phyloP scores from a whole-genome alignment of 164 flowering plant species.

The Umbellularia californica region DNA sequence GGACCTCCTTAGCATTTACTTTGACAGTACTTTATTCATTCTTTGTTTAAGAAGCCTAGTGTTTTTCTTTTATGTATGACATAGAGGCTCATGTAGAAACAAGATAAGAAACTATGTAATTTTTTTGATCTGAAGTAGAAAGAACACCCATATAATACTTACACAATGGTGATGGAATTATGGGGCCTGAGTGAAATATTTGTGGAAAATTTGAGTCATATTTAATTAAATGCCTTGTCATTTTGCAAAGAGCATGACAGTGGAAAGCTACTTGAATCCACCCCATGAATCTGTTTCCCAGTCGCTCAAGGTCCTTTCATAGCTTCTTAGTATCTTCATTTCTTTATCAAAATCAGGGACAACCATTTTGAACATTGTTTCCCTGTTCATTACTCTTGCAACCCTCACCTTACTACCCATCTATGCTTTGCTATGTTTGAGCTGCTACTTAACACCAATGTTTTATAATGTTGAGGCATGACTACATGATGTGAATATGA shows the following conservation, averaged over 20 bases:
- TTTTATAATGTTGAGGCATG: neutral
- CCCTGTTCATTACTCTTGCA: no score
- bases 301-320: neutral
- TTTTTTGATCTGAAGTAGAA: neutral
- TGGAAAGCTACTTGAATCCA: neutral
- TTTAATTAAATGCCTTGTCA: neutral
- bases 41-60: neutral
- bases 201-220: neutral
- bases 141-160: neutral
- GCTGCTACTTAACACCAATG: neutral
- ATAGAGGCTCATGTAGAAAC: neutral
- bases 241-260: neutral
- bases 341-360: neutral
- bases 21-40: constrained; percentile 1
- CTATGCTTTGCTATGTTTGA: neutral
- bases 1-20: constrained; percentile 10
- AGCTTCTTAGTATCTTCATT: neutral
- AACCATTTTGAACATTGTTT: no score
- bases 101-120: neutral
- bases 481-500: neutral
- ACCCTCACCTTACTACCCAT: neutral
- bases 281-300: no score
- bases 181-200: neutral
- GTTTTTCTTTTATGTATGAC: no score
- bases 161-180: neutral